Conservation (phyloP, 345 rosid genomes). For the Gossypium sturtianum region DNA sequence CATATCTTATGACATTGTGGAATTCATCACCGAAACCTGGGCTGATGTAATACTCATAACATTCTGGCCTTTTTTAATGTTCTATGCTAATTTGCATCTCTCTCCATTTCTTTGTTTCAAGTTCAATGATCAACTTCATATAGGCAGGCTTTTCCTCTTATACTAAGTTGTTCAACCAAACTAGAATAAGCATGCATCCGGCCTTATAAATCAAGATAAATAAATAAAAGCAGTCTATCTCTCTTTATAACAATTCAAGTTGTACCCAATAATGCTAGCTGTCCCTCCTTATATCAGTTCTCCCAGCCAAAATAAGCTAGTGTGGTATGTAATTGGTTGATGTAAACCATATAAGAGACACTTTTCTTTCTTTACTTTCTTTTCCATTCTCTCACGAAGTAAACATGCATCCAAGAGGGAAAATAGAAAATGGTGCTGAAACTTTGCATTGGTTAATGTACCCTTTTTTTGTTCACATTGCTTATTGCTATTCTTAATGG, state of each 20-base stretch:
- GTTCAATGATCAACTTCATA: background rate
- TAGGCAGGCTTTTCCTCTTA: background rate
- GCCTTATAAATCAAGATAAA: background rate
- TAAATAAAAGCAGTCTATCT: background rate
- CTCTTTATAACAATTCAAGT: background rate
- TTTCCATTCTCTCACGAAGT: background rate
- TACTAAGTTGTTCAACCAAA: constrained; percentile 4
- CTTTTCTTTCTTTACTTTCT: background rate
- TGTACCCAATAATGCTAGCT: background rate
- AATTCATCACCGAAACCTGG: constrained; percentile 38
- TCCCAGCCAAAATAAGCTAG: background rate
- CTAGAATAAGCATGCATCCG: constrained; percentile 2
- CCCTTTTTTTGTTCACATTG: background rate
- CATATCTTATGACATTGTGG: constrained; percentile 38
- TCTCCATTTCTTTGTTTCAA: background rate
- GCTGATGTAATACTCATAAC: constrained; percentile 29
- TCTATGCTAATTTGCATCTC: background rate
- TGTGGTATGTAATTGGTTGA: background rate
- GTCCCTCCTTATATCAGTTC: background rate
- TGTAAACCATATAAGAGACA: background rate
- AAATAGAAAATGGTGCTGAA: background rate
- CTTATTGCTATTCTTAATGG: background rate
- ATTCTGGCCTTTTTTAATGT: background rate
- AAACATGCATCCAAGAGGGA: background rate
- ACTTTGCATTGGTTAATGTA: background rate